Conservation (phyloP, 768 basidiomycete genomes). For the Xerocomellus intermedius region DNA sequence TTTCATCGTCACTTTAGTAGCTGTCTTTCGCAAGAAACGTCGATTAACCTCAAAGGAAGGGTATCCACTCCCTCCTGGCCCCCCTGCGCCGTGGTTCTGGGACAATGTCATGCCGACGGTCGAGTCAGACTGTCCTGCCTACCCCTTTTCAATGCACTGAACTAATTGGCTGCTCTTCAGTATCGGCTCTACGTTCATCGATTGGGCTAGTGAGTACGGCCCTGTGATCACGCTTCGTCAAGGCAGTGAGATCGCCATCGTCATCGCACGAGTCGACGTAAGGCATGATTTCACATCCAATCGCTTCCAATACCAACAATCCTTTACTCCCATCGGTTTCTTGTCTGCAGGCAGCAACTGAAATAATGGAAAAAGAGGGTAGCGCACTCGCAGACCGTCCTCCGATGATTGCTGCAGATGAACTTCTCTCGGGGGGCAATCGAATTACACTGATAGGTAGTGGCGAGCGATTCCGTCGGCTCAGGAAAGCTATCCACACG, state of each 20-base stretch:
- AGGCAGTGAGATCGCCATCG: constrained; percentile 32
- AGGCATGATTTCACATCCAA: neutral
- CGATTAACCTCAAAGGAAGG: constrained; percentile 5
- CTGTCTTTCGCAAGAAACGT: neutral
- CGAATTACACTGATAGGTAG: constrained; percentile 46
- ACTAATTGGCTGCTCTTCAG: neutral
- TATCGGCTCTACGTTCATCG: constrained; percentile 37
- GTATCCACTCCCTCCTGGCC: constrained; percentile 17
- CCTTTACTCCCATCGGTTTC: neutral
- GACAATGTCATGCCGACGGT: neutral
- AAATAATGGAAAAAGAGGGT: constrained; percentile 64
- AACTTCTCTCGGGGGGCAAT: constrained; percentile 56
- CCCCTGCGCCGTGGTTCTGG: constrained; percentile 11
- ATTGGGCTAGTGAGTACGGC: constrained; percentile 57
- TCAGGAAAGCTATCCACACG: constrained; percentile 52
- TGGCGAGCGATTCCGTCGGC: constrained; percentile 54
- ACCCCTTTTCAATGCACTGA: neutral
- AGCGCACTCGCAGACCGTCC: constrained; percentile 51
- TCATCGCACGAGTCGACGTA: constrained; percentile 22
- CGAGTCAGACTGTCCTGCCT: constrained; percentile 5
- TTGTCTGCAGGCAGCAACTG: constrained; percentile 44
- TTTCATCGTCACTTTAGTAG: neutral
- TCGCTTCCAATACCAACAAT: neutral
- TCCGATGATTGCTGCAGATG: constrained; percentile 48
- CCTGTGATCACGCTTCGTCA: constrained; percentile 55